Conservation (phyloP, 768 basidiomycete genomes). For the Collybiopsis confluens region DNA sequence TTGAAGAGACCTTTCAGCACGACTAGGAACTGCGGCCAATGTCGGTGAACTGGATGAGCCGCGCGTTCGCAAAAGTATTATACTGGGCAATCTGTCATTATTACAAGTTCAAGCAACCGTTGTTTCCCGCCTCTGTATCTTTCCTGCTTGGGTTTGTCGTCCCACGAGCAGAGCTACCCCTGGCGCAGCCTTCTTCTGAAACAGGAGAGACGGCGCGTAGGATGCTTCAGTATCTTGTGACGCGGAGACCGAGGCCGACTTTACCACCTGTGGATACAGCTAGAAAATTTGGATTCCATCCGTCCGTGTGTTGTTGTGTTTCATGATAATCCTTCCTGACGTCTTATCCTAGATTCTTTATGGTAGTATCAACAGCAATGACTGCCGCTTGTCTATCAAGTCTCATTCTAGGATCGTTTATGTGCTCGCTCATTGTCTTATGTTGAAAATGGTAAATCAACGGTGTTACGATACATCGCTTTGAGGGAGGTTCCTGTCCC, state of each 20-base stretch:
- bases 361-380: constrained; percentile 78
- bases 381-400: constrained; percentile 75
- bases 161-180: constrained; percentile 27
- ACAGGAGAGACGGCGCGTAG: constrained; percentile 7
- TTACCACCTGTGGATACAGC: constrained; percentile 21
- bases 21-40: constrained; percentile 92
- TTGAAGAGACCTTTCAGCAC: constrained; percentile 96
- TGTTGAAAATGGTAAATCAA: constrained; percentile 74
- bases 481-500: too few species aligned
- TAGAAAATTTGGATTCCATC: constrained; percentile 32
- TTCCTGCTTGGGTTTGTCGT: constrained; percentile 68
- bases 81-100: constrained; percentile 78
- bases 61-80: constrained; percentile 52
- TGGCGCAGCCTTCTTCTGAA: constrained; percentile 3
- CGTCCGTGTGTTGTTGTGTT: constrained; percentile 27
- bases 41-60: constrained; percentile 86
- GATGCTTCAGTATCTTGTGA: neutral
- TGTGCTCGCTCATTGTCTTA: constrained; percentile 78
- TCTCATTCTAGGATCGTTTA: constrained; percentile 84
- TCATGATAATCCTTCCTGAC: neutral
- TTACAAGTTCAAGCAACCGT: constrained; percentile 92
- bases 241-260: constrained; percentile 19
- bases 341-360: constrained; percentile 52
- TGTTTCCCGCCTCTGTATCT: constrained; percentile 78
- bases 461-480: too few species aligned